These are phyloP conservation scores for Cardamine resedifolia DNA, from an alignment of 345 rosid genomes.

Conservation along the genomic window DNA sequence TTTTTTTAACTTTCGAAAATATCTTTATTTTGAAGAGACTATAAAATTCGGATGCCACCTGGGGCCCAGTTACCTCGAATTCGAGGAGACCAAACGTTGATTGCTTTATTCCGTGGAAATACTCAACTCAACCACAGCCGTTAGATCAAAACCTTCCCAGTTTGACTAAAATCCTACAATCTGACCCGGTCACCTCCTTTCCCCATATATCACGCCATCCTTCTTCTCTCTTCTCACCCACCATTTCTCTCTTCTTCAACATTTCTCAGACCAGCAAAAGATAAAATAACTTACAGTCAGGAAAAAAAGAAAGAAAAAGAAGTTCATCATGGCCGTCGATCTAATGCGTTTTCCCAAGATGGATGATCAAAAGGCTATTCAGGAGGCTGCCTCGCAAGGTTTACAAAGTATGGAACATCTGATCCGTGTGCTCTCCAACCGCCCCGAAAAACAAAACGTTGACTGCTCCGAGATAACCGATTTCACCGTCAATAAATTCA, in stretches of 20 bases:
- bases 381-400: slow-evolving; percentile 87
- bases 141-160: slow-evolving; percentile 34
- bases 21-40: slow-evolving; percentile 16
- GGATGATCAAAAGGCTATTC: slow-evolving; percentile 75
- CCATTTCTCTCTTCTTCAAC: neutral
- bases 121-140: slow-evolving; percentile 44
- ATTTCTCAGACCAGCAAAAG: neutral
- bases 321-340: slow-evolving; percentile 59
- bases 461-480: slow-evolving; percentile 72
- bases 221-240: slow-evolving; percentile 1
- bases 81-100: slow-evolving; percentile 37
- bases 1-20: neutral
- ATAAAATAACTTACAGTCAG: neutral
- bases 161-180: slow-evolving; percentile 41
- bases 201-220: slow-evolving; percentile 46
- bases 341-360: slow-evolving; percentile 58
- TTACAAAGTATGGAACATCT: slow-evolving; percentile 79
- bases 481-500: slow-evolving; percentile 75
- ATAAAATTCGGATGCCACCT: slow-evolving; percentile 1
- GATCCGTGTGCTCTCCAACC: slow-evolving; percentile 64
- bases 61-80: slow-evolving; percentile 37
- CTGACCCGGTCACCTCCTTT: slow-evolving; percentile 49
- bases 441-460: slow-evolving; percentile 35
- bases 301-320: neutral
- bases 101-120: slow-evolving; percentile 40